Evolutionary conservation across 805 yeast species (phyloP).

Genomic region (Starmerella ratchasimensis): DNA sequence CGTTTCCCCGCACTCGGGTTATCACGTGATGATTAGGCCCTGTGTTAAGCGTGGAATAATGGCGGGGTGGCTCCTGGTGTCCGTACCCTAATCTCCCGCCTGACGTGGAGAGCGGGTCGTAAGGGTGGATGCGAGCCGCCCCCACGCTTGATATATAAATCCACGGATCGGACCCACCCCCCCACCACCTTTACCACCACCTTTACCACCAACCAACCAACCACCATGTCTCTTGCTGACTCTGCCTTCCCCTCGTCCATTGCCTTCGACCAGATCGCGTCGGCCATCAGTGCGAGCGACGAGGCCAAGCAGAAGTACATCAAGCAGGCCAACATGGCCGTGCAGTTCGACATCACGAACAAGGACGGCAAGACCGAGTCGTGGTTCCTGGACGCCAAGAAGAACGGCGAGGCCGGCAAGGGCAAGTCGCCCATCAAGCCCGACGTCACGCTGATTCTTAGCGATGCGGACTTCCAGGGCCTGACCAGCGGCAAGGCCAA

Average conservation of each 20-base stretch:
- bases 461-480: slow-evolving; percentile 56
- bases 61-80: too few species aligned
- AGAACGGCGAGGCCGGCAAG: slow-evolving; percentile 38
- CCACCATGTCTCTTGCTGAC: slow-evolving; percentile 19
- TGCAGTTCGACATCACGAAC: slow-evolving; percentile 55
- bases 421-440: slow-evolving; percentile 31
- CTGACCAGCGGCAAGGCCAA: slow-evolving; percentile 67
- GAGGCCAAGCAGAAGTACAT: slow-evolving; percentile 25
- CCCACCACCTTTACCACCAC: too few species aligned
- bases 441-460: slow-evolving; percentile 52
- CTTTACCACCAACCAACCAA: too few species aligned
- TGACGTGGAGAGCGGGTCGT: too few species aligned
- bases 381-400: slow-evolving; percentile 58
- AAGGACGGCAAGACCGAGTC: slow-evolving; percentile 43
- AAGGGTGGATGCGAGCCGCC: too few species aligned
- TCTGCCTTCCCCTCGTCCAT: slow-evolving; percentile 29
- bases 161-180: too few species aligned
- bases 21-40: slow-evolving; percentile 1
- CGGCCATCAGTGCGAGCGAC: slow-evolving; percentile 23
- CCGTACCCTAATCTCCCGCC: too few species aligned
- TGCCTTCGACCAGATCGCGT: slow-evolving; percentile 28
- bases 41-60: neutral
- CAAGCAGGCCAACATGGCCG: slow-evolving; percentile 43
- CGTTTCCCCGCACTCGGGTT: slow-evolving; percentile 10
- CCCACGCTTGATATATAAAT: too few species aligned